Conservation (phyloP, 129 eudicot genomes). For the Kitagawia praeruptora region DNA sequence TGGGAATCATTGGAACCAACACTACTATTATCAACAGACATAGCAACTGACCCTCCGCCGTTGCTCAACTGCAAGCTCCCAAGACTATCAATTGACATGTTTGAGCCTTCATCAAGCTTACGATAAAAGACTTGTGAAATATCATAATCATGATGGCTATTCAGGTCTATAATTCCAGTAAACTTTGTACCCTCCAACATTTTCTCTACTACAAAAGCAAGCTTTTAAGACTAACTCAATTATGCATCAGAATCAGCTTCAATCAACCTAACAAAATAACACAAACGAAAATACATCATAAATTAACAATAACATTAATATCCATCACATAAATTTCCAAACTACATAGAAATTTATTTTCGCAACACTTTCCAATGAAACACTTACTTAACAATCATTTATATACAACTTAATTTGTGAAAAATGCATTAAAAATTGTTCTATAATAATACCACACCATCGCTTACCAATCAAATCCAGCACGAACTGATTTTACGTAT, state of each 20-base stretch:
- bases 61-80: constrained; percentile 71
- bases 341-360: background rate
- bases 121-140: constrained; percentile 61
- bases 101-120: constrained; percentile 79
- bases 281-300: background rate
- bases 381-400: background rate
- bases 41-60: constrained; percentile 90
- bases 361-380: background rate
- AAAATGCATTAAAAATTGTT: background rate
- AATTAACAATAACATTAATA: background rate
- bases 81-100: constrained; percentile 79
- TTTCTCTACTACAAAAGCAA: constrained; percentile 11
- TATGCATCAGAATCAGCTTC: constrained; percentile 31
- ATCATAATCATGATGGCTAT: constrained; percentile 52
- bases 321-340: background rate
- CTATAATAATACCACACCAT: background rate
- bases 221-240: constrained; percentile 21
- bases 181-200: constrained; percentile 91
- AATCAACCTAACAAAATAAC: constrained; percentile 9
- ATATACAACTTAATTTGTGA: background rate
- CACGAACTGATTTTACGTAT: background rate
- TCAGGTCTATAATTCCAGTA: constrained; percentile 72
- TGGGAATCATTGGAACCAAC: constrained; percentile 90
- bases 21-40: constrained; percentile 88
- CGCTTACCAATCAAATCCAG: background rate